These are phyloP conservation scores for Fonsecaea pedrosoi DNA, from an alignment of 2,329 filamentous ascomycete genomes.

Conservation along the genomic window DNA sequence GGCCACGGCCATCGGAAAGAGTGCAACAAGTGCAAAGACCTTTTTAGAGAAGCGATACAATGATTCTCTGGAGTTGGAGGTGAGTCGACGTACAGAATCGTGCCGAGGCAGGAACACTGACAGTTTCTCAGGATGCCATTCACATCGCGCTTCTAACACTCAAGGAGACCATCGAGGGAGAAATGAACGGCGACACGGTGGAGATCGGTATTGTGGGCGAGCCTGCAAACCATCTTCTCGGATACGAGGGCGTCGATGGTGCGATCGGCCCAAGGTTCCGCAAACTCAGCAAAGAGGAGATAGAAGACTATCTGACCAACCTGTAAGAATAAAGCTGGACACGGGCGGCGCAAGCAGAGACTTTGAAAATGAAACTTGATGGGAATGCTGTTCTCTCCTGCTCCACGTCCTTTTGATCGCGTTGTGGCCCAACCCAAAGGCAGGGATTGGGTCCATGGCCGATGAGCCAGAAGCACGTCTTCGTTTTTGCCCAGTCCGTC, in stretches of 20 bases:
- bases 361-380: neutral
- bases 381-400: neutral
- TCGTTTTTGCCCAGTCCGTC: neutral
- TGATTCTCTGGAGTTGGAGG: constrained; percentile 90
- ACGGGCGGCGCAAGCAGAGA: neutral
- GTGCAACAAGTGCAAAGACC: constrained; percentile 96
- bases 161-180: constrained; percentile 99
- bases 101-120: constrained; percentile 15
- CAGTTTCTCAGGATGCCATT: constrained; percentile 72
- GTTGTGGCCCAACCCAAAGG: neutral
- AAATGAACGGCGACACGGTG: constrained; percentile 98
- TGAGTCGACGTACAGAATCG: constrained; percentile 11
- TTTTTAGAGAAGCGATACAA: constrained; percentile 99
- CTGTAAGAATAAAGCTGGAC: constrained; percentile 60
- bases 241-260: constrained; percentile 86
- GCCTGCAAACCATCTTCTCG: constrained; percentile 89
- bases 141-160: constrained; percentile 96
- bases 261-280: constrained; percentile 86
- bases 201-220: constrained; percentile 99
- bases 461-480: neutral
- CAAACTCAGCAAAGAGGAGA: constrained; percentile 95
- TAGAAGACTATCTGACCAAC: constrained; percentile 99
- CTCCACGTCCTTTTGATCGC: neutral
- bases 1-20: constrained; percentile 98
- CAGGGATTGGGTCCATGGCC: neutral